Base-by-base conservation (phyloP, 1,284 basidiomycete species). In the Pascua guehoae region DNA sequence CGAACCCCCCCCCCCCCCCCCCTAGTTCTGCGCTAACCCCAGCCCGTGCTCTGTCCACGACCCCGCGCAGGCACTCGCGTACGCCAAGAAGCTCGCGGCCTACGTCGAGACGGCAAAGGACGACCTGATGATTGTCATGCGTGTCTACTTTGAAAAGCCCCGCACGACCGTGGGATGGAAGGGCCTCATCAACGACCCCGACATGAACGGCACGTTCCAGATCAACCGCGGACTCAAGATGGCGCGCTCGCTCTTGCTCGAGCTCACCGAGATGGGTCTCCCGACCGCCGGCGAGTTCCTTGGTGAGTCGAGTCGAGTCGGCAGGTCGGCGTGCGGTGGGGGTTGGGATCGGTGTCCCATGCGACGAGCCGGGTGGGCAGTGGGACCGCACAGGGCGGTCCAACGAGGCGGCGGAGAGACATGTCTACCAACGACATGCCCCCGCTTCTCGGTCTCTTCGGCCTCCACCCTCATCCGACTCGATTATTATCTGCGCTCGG, bases 141-240 rank as follows among this genome's bases (percentile, higher is more conserved):
- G 92, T 45, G 91, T 94, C 65, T 96, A 96, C 80, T 96, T 95
- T 72, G 92, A 95, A 71, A 95, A 95, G 79, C 93, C 93, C 1
- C 83, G 95, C 45, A 98, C 95, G 12, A 98, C 95, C 5, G 81
- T 83, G 47, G 82, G 82, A 14, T 83, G 82, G 82, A 83, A 83
- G 70, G 83, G 82, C 37, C 71, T 83, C 16, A 83, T 83, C 77
- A 84, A 84, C 69, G 95, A 73, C 79, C 93, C 92, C 2, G 87
- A 92, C 72, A 88, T 97, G 74, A 88, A 96, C 74, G 91, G 90
- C 56, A 72, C 89, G 53, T 98, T 89, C 87, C 85, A 93, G 72
- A 98, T 98, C 78, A 98, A 98, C 85, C 91, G 92, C 73, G 95
- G 95, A 43, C 84, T 96, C 17, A 86, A 87, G 57, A 84, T 87